Base-by-base conservation (phyloP, 352 stramenopile genomes). In the Thalassiosira sp. region DNA sequence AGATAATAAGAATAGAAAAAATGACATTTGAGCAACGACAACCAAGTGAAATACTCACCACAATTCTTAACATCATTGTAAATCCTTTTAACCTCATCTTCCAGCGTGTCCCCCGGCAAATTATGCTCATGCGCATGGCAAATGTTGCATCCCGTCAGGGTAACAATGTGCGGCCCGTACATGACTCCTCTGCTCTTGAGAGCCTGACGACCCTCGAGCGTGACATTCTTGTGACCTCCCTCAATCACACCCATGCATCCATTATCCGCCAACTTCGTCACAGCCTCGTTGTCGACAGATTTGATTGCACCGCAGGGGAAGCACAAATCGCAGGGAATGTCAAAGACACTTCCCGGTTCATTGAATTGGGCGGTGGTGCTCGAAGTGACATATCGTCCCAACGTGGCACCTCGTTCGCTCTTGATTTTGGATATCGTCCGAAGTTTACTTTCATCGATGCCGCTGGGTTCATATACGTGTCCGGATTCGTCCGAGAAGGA, bases 291-390 rank as follows among this genome's bases (percentile, higher is more conserved):
- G 69, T 95, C 89, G 67, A 99, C 91, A 53, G 97, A 92, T 76
- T 97, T 95, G 82, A 98, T 94, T 31, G 94, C 94, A n/a, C 95
- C 96, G 76, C 95, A 98, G 31, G 96, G 95, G 76, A 99, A 98
- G 57, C 94, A 95, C 69, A 98, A 94, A 85, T 99, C 97, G 74
- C 95, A 98, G 18, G 91, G 86, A 66, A 95, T 93, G 61, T 92
- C 82, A 62, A 94, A 93, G 10, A 96, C 82, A 72, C 85, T 81
- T 43, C 85, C 82, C 6, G 91, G 89, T 15, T 94, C 79, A 52
- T 95, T 94, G 81, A 93, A 95, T 77, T 92, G 76, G 10, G 91
- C 91, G 16, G 89, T 95, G 3, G 91, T 95, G 13, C 82, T 93
- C 1, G 85, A 82, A 70, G 95, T 95, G 71, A 96, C 94, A 68